These are phyloP conservation scores for Penicillium nordicum DNA, from an alignment of 2,329 filamentous ascomycete genomes.

Conservation along the genomic window DNA sequence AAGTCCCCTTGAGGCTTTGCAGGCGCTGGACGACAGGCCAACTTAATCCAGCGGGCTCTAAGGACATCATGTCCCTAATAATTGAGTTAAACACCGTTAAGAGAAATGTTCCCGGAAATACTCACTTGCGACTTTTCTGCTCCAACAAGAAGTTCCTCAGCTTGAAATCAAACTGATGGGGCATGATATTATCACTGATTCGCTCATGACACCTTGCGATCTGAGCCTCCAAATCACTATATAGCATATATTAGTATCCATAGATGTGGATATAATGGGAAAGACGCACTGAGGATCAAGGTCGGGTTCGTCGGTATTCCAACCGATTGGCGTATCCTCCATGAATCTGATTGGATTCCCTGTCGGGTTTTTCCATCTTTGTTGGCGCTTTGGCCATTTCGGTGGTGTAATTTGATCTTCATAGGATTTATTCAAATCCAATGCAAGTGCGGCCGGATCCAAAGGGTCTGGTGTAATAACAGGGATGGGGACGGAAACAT, in stretches of 20 bases:
- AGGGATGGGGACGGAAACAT: not conserved
- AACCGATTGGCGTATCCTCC: not conserved
- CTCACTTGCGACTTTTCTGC: not conserved
- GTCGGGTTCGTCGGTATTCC: not conserved
- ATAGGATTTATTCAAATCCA: not conserved
- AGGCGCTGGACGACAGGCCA: not conserved
- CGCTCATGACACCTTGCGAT: conserved; percentile 1
- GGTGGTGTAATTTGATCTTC: not conserved
- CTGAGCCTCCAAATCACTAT: not conserved
- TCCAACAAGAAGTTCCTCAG: not conserved
- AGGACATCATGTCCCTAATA: not conserved
- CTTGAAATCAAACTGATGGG: not conserved
- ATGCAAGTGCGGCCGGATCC: not conserved
- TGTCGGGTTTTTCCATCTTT: not conserved
- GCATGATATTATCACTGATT: conserved; percentile 2
- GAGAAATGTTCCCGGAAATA: not conserved
- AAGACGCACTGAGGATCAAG: not conserved
- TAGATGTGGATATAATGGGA: not conserved
- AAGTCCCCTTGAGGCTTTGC: not conserved
- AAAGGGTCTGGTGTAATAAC: not conserved
- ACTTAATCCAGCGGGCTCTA: not conserved
- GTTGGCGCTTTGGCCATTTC: not conserved
- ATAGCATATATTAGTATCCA: not conserved
- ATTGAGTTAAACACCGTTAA: not conserved
- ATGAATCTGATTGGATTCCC: not conserved